Percentiles rank a stretch among this genome's conserved stretches.
Evolutionary conservation across 2,329 filamentous ascomycete species (phyloP).

Genomic region (Xylaria sp.): DNA sequence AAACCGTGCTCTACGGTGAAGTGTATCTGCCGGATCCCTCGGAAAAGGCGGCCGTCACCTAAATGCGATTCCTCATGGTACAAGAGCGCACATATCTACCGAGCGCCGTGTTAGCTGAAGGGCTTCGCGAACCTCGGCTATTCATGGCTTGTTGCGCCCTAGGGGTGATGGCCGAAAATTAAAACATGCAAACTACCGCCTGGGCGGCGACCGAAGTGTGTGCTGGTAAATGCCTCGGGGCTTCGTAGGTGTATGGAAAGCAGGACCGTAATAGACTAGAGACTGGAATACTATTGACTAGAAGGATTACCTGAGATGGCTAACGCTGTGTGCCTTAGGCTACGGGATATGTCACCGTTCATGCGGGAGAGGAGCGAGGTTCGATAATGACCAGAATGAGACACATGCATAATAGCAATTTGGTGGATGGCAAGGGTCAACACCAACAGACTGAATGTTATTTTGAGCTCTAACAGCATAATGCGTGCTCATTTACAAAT

Average conservation of each 20-base stretch:
- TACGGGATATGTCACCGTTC: neutral
- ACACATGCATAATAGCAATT: neutral
- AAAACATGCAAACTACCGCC: neutral
- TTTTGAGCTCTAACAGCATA: neutral
- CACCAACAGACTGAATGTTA: neutral
- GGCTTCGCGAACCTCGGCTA: neutral
- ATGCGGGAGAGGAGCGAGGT: neutral
- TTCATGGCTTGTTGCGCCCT: neutral
- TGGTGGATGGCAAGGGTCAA: neutral
- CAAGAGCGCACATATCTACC: neutral
- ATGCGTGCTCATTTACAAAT: neutral
- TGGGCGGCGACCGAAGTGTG: neutral
- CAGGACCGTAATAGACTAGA: neutral
- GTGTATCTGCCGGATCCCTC: neutral
- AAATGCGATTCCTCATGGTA: neutral
- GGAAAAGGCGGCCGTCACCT: neutral
- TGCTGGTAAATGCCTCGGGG: neutral
- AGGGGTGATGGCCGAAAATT: neutral
- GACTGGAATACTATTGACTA: neutral
- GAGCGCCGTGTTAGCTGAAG: neutral
- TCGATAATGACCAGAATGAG: neutral
- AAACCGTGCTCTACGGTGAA: neutral
- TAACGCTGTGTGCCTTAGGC: neutral
- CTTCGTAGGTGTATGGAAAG: neutral
- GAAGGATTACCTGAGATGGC: neutral